These are phyloP conservation scores for Argentina anserina DNA, from an alignment of 306 rosid genomes.

Conservation along the genomic window DNA sequence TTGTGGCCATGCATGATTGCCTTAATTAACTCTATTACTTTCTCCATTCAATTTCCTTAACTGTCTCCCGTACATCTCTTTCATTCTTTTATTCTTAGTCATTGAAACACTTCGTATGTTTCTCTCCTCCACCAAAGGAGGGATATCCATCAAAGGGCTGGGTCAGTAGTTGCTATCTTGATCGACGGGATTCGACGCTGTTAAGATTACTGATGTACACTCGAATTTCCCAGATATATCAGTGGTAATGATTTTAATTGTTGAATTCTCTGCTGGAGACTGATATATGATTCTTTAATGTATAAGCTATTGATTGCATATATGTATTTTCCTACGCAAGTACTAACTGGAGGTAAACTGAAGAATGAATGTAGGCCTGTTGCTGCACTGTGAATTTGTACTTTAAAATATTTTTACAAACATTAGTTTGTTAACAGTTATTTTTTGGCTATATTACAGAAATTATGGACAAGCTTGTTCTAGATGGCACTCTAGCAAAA, in stretches of 20 bases:
- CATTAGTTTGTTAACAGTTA: no score
- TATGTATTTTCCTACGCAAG: slow-evolving; percentile 49
- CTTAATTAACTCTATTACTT: no score
- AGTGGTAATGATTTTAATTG: slow-evolving; percentile 42
- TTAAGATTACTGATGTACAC: slow-evolving; percentile 67
- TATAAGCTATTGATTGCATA: slow-evolving; percentile 16
- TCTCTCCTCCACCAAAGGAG: no score
- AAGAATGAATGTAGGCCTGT: not conserved
- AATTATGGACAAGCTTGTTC: slow-evolving; percentile 61
- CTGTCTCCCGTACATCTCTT: no score
- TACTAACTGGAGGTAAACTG: slow-evolving; percentile 68
- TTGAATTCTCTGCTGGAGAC: slow-evolving; percentile 1
- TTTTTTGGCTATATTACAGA: no score
- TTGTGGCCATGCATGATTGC: no score
- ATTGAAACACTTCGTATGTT: no score
- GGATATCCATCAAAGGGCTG: no score
- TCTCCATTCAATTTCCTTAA: no score
- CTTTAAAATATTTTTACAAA: not conserved
- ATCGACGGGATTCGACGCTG: no score
- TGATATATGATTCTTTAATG: not conserved
- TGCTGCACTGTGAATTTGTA: not conserved
- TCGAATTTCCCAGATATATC: slow-evolving; percentile 90
- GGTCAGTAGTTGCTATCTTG: slow-evolving; percentile 56
- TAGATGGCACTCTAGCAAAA: slow-evolving; percentile 58
- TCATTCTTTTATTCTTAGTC: no score